Evolutionary conservation across 306 rosid species (phyloP), one percentile per base, ranked within the genome.

Genomic region (Cajanus cajan): DNA sequence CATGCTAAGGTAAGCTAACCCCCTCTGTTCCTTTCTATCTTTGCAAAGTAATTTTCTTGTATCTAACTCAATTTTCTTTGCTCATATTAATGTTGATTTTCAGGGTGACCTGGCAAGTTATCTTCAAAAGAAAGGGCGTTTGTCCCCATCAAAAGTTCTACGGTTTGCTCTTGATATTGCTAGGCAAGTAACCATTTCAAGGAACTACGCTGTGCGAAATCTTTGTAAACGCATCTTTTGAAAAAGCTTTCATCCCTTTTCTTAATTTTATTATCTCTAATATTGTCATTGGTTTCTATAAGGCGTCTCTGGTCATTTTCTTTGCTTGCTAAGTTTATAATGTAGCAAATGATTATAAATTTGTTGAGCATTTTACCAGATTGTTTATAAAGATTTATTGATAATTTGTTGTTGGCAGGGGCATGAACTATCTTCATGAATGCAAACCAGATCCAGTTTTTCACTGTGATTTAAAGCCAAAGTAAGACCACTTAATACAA

Each of bases 401-500:
- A 59, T 78, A 48, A 28, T 76, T 84, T 86, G 65, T 82, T 86
- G 61, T 84, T 82, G 52, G 71, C 97, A 96, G 99, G 98, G 99
- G 98, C 84, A 86, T 91, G 97, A 96, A 96, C 86, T 96, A 93
- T 88, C 98, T 96, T 73, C 99, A 96, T 58, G 98, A 96, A 86
- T 93, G 98, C 85, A 96, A 96, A 82, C 99, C 99, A 48, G 98
- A 93, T 73, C 99, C 99, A 14, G 65, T 96, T 73, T 85, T 93
- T 89, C 98, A 96, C 87, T 93, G 98, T 80, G 94, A 96, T 83
- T 89, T 96, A 85, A 93, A 86, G 98, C 97, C 99, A 87, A 96
- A 89, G 99, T 96, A 96, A 85, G 99, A 81, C 86, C 83, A 93
- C 89, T 89, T 76, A 82, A 86, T 88, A 83, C 93, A 78, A 77